phyloP scores from a whole-genome alignment of 139 green algal genomes.

The Chlamydomonas urium region DNA sequence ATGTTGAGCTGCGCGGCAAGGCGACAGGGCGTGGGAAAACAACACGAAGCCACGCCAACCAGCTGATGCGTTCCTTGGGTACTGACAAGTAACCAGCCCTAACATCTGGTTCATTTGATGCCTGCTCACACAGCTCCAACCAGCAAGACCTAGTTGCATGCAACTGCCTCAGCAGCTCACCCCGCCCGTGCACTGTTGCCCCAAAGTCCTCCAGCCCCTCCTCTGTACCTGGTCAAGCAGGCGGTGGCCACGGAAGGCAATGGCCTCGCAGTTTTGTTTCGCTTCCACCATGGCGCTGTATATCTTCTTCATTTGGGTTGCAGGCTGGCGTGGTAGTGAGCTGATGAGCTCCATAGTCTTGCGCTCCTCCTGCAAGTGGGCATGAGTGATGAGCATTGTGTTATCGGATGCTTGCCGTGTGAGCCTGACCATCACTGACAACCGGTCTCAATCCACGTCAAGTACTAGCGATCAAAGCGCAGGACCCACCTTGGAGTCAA shows the following conservation, averaged over 20 bases:
- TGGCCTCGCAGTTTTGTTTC: slow-evolving; percentile 39
- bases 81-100: too few relatives aligned
- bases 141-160: too few relatives aligned
- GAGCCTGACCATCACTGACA: neutral
- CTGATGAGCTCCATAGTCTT: slow-evolving; percentile 13
- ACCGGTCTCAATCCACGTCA: neutral
- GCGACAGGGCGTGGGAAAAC: too few relatives aligned
- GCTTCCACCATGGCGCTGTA: slow-evolving; percentile 18
- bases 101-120: too few relatives aligned
- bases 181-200: too few relatives aligned
- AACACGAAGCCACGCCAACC: too few relatives aligned
- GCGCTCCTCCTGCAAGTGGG: slow-evolving; percentile 16
- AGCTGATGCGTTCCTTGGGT: too few relatives aligned
- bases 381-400: neutral
- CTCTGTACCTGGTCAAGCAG: slow-evolving; percentile 42
- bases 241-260: slow-evolving; percentile 40
- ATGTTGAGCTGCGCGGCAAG: neutral
- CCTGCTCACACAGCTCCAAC: too few relatives aligned
- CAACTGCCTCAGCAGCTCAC: too few relatives aligned
- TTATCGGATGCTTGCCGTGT: neutral
- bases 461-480: too few relatives aligned
- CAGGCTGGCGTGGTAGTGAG: slow-evolving; percentile 4
- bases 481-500: slow-evolving; percentile 14
- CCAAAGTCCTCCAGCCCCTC: neutral
- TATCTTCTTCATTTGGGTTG: slow-evolving; percentile 19